Evolutionary conservation across 495 filamentous ascomycete species (phyloP).

Genomic region (Neurospora hispaniola): DNA sequence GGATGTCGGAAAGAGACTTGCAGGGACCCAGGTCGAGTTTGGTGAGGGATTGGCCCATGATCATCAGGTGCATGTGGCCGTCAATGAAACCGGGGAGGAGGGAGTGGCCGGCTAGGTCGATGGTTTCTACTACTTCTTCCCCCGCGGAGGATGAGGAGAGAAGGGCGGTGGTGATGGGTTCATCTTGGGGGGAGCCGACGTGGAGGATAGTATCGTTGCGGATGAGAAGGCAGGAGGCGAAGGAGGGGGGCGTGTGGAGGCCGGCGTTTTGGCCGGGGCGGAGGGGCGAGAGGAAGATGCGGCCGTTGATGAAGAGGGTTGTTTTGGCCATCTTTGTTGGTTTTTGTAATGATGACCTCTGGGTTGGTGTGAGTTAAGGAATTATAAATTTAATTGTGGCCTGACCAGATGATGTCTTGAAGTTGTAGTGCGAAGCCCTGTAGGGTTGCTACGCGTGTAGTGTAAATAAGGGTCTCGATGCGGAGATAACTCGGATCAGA

Average conservation of each 20-base stretch:
- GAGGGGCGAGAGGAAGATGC: conserved; percentile 16
- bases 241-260: conserved; percentile 18
- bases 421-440: no score
- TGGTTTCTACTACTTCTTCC: conserved; percentile 5
- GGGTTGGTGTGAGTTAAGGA: no score
- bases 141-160: conserved; percentile 1
- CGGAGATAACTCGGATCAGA: neutral
- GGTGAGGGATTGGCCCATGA: conserved; percentile 47
- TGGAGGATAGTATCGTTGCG: conserved; percentile 24
- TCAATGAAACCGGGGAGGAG: conserved; percentile 56
- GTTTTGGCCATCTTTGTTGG: conserved; percentile 1
- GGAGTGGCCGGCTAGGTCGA: conserved; percentile 38
- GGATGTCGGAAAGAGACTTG: conserved; percentile 45
- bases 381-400: no score
- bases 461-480: neutral
- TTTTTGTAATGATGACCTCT: no score
- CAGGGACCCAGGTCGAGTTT: conserved; percentile 46
- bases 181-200: conserved; percentile 32
- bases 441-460: neutral
- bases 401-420: no score
- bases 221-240: conserved; percentile 30
- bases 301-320: conserved; percentile 25
- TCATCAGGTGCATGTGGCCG: conserved; percentile 52
- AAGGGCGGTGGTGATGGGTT: conserved; percentile 20
- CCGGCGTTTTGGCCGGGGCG: conserved; percentile 19